phyloP scores from a whole-genome alignment of 2,329 filamentous ascomycete genomes.

The Colletotrichum orchidophilum region DNA sequence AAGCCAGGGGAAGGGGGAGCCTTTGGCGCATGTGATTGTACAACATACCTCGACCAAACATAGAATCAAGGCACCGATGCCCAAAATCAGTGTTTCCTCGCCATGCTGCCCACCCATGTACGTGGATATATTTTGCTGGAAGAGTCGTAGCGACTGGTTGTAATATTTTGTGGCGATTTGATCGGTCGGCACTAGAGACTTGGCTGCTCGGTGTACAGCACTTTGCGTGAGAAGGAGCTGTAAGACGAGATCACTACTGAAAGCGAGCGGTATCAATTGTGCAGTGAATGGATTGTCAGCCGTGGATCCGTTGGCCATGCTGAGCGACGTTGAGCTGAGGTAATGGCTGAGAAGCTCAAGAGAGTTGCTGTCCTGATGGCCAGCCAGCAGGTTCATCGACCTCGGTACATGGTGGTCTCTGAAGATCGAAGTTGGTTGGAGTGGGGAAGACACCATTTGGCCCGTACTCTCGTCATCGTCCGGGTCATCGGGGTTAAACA shows the following conservation, averaged over 20 bases:
- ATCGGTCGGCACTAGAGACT: slow-evolving; percentile 38
- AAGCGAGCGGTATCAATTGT: slow-evolving; percentile 56
- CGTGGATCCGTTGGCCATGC: slow-evolving; percentile 58
- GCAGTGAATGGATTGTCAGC: slow-evolving; percentile 56
- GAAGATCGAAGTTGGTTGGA: not conserved
- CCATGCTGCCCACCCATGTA: slow-evolving; percentile 42
- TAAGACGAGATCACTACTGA: slow-evolving; percentile 54
- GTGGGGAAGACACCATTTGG: not conserved
- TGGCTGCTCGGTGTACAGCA: slow-evolving; percentile 49
- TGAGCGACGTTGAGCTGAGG: slow-evolving; percentile 52
- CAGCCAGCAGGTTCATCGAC: slow-evolving; percentile 2
- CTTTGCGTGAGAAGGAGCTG: slow-evolving; percentile 58
- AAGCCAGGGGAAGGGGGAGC: no score
- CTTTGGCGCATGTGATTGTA: not conserved
- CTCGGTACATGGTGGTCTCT: not conserved
- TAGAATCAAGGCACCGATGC: slow-evolving; percentile 55
- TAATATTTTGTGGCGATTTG: slow-evolving; percentile 48
- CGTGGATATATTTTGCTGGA: slow-evolving; percentile 38
- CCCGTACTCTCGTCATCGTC: not conserved
- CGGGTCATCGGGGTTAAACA: not conserved
- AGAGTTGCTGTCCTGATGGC: slow-evolving; percentile 41
- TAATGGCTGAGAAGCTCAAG: slow-evolving; percentile 58
- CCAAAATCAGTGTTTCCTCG: slow-evolving; percentile 48
- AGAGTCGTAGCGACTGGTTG: slow-evolving; percentile 46
- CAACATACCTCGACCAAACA: slow-evolving; percentile 55